Base-by-base conservation (phyloP, 371 early-diverging fungal genomes). In the Mucor mucedo region DNA sequence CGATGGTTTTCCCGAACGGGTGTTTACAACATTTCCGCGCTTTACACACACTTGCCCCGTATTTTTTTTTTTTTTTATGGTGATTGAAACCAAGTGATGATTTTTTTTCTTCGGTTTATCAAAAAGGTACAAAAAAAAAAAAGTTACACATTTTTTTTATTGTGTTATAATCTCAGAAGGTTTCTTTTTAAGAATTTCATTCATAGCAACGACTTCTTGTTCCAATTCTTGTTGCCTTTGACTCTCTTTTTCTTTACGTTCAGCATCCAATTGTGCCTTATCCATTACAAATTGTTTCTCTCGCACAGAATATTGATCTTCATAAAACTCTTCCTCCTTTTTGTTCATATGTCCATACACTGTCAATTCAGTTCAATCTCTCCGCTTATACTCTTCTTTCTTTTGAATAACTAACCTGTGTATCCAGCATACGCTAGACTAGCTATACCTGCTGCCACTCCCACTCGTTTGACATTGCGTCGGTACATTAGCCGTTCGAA, bases 261-360 rank as follows among this genome's bases (percentile, higher is more conserved):
- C 39, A 21, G 54, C 41, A 4, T 57, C 58, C 21, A 60, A 27
- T 40, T 68, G 60, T 40, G 58, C 40, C n/a, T 30, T 52, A 14
- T 78, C 73, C 14, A 41, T 30, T 5, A 39, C 55, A 28, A 62
- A 69, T 33, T 60, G 42, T 2, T 53, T 71, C 9, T 80, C 77
- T 59, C 80, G 56, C 66, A 70, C 70, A 29, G 57, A 63, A 44
- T 80, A 80, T 39, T 80, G 80, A 55, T 80, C 80, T 29, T 73
- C 42, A 49, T 80, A 70, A 42, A 77, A 77, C 2, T 55, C 61
- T 2, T 60, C 54, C 3, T 13, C 53, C 39, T 44, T 57, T 32
- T 5, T 52, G 16, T 10, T 27, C 48, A 3, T 47, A 47, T 21
- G n/a, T 2, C 5, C 27, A 21, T 21, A 47, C 47, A 21, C 4